These are phyloP conservation scores for Tetrahymena elliotti DNA, from an alignment of 73 alveolate species.

Conservation along the genomic window DNA sequence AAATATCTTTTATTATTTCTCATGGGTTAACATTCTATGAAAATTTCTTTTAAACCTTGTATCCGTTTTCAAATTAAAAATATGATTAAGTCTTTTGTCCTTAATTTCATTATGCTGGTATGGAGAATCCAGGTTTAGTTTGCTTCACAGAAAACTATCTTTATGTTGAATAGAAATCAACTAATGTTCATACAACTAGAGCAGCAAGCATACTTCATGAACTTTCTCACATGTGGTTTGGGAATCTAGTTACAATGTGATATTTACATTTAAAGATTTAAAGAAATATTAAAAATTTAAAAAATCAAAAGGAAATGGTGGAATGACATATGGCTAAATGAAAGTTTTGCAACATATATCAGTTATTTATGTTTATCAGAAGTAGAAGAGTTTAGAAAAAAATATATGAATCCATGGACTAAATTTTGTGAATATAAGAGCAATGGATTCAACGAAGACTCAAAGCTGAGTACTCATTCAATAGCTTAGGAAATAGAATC, in stretches of 20 bases:
- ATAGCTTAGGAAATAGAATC: slow-evolving; percentile 54
- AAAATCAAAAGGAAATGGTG: slow-evolving; percentile 95
- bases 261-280: neutral
- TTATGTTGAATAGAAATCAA: slow-evolving; percentile 24
- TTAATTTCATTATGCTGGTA: slow-evolving; percentile 57
- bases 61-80: slow-evolving; percentile 68
- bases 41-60: neutral
- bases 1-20: neutral
- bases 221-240: slow-evolving; percentile 88
- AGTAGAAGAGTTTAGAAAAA: neutral
- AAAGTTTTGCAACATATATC: slow-evolving; percentile 88
- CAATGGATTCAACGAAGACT: slow-evolving; percentile 28
- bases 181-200: slow-evolving; percentile 7
- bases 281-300: slow-evolving; percentile 1
- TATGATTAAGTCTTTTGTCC: slow-evolving; percentile 72
- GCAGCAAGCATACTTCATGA: slow-evolving; percentile 66
- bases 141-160: slow-evolving; percentile 40
- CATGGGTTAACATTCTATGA: neutral
- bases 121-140: slow-evolving; percentile 87
- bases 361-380: slow-evolving; percentile 43
- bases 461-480: slow-evolving; percentile 65
- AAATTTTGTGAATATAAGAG: slow-evolving; percentile 27
- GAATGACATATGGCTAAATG: slow-evolving; percentile 95
- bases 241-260: slow-evolving; percentile 70
- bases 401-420: slow-evolving; percentile 15